Percentiles rank a stretch among this genome's conserved stretches.
Evolutionary conservation across 495 filamentous ascomycete species (phyloP).

Genomic region (Podospora fimiseda): DNA sequence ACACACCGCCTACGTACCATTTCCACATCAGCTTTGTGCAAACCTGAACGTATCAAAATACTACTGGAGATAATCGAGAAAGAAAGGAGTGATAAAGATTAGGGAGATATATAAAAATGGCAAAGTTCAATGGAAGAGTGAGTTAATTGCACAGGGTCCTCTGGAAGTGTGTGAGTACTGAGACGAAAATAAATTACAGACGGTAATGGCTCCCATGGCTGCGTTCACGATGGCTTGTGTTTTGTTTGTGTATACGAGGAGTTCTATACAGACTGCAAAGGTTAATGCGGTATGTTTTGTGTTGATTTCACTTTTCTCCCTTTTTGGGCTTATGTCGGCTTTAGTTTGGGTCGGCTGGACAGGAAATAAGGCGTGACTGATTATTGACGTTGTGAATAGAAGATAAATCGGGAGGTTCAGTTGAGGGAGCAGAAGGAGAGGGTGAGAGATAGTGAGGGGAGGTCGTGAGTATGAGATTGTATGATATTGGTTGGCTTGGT

Average conservation of each 20-base stretch:
- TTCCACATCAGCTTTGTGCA: too few species aligned
- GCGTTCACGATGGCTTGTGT: constrained; percentile 46
- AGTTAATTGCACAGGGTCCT: background rate
- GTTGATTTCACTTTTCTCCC: background rate
- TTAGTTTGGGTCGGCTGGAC: too few species aligned
- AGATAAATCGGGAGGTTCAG: background rate
- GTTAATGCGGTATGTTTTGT: constrained; percentile 32
- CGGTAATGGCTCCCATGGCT: constrained; percentile 37
- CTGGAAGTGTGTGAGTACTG: background rate
- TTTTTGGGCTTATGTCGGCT: background rate
- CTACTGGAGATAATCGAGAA: too few species aligned
- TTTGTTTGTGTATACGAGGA: constrained; percentile 38
- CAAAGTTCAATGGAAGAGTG: background rate
- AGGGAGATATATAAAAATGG: too few species aligned
- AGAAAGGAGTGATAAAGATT: too few species aligned
- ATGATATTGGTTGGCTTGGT: too few species aligned
- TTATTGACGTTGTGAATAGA: background rate
- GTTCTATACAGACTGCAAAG: constrained; percentile 38
- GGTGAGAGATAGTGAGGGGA: too few species aligned
- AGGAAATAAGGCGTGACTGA: too few species aligned
- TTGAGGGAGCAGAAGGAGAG: background rate
- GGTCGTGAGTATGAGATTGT: too few species aligned
- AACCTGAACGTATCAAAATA: too few species aligned
- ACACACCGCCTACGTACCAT: too few species aligned
- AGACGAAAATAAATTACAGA: constrained; percentile 21